Evolutionary conservation across 2,329 filamentous ascomycete species (phyloP), one percentile per base, ranked within the genome.

Genomic region (Ceratocystis lukuohia): DNA sequence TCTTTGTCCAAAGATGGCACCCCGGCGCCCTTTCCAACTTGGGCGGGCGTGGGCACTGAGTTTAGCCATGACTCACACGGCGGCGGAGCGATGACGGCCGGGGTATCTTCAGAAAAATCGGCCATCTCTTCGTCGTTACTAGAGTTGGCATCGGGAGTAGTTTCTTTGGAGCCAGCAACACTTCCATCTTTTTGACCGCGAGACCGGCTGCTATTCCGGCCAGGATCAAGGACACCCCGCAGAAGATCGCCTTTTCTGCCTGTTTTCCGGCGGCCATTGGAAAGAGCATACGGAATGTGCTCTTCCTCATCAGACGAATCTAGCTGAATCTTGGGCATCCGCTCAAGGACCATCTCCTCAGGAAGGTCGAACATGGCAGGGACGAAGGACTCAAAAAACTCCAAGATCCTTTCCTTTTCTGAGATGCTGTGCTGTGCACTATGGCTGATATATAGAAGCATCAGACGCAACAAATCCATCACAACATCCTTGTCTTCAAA

Each of bases 141-240:
- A 1, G 88, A 92, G n/a, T 80, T 84, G 25, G 87, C 84, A 71
- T 95, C 92, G 0, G 94, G 93, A 0, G 92, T 96, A 0, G 88
- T 91, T 71, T 94, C 91, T 72, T 95, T 91, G 77, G 90, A 96
- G 15, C 83, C 86, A 28, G 88, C 87, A n/a, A 84, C 80, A 71
- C 88, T 93, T 69, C 88, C 89, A 69, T 94, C 89, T 72, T 94
- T 92, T 65, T 91, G 87, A 61, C 81, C 83, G 50, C 88, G 83
- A 28, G 83, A 80, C 70, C 84, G 83, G 74, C 86, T 88, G 68
- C 88, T 87, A 71, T 87, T 88, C 68, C 88, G 86, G 48, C 82
- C 80, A 22, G 82, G 89, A 72, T 96, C 91, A 44, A 99, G 84
- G 53, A 96, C 90, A 68, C 91, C 89, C 71, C 92, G 87, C 67